Base-by-base conservation (phyloP, 2,329 filamentous ascomycete genomes). In the Knufia fluminis region DNA sequence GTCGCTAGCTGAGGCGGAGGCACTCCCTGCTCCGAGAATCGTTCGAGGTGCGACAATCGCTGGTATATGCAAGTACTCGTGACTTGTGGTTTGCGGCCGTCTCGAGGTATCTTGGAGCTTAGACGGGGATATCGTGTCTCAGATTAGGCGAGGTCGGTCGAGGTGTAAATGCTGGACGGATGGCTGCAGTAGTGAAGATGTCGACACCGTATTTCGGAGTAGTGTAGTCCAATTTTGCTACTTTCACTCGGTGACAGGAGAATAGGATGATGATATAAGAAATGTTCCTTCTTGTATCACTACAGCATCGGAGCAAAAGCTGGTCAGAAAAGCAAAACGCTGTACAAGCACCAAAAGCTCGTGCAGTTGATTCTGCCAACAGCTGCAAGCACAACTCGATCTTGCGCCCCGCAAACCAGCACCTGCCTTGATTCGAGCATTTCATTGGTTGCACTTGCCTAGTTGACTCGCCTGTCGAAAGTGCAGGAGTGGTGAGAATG, bases 31-130 rank as follows among this genome's bases (percentile, higher is more conserved):
- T 48, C n/a, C 14, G 17, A 9, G 33, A 48, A 48, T 20, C 19
- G 19, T 40, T 48, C 45, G 35, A 40, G 19, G 23, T 40, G 28
- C 33, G 45, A 48, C 45, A 48, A 23, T 39, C 22, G 33, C 45
- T 32, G 16, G 26, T 45, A 20, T 35, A n/a, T 35, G 3, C 26
- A 45, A 35, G 42, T 32, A 28, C 20, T 33, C 9, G 10, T 19
- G 23, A 20, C 42, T n/a, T 19, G 24, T 10, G 9, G 4, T 32
- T 45, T 45, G 42, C 42, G 42, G 42, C 22, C 42, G 26, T 14
- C 38, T 41, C 38, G 19, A 41, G 10, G 38, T 41, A 4, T 14
- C 16, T 20, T 22, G 10, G 38, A 41, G 33, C 33, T 36, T n/a
- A 7, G 9, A 26, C 9, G 19, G 28, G 22, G 23, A 20, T 23